These are phyloP conservation scores for Lachnellula suecica DNA, from an alignment of 2,329 filamentous ascomycete genomes.

Conservation along the genomic window DNA sequence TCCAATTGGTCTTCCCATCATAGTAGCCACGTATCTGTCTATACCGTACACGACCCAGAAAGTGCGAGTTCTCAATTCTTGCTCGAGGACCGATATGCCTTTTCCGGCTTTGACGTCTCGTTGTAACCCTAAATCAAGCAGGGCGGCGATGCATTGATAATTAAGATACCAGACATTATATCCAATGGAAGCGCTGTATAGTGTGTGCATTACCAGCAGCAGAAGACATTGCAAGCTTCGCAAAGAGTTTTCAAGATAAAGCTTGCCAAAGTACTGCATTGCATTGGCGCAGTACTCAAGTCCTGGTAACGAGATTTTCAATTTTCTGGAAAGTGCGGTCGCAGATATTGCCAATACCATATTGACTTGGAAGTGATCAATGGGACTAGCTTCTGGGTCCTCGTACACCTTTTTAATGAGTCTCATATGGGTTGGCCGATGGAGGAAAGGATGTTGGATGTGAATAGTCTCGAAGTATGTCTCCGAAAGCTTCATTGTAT, in stretches of 20 bases:
- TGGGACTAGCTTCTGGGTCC: constrained; percentile 28
- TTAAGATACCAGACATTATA: constrained; percentile 55
- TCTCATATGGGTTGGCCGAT: constrained; percentile 41
- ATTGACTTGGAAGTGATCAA: constrained; percentile 45
- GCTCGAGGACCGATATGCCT: constrained; percentile 46
- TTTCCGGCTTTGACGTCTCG: constrained; percentile 43
- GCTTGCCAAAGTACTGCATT: constrained; percentile 43
- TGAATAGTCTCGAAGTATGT: constrained; percentile 51
- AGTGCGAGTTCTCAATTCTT: constrained; percentile 53
- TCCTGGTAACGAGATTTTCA: constrained; percentile 43
- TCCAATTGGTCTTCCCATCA: constrained; percentile 56
- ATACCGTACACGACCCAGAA: constrained; percentile 55
- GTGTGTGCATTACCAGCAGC: constrained; percentile 46
- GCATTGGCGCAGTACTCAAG: constrained; percentile 51
- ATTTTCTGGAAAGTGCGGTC: constrained; percentile 42
- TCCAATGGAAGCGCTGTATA: constrained; percentile 48
- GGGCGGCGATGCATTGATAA: constrained; percentile 51
- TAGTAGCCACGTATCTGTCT: constrained; percentile 51
- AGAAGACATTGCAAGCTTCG: constrained; percentile 49
- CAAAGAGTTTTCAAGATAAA: constrained; percentile 48
- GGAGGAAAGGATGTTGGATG: constrained; percentile 48
- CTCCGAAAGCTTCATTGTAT: constrained; percentile 41
- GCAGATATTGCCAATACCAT: constrained; percentile 54
- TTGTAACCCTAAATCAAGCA: constrained; percentile 52
- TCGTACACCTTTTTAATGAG: constrained; percentile 37